These are phyloP conservation scores for Medicago lupulina DNA, from an alignment of 306 rosid genomes.

Conservation along the genomic window DNA sequence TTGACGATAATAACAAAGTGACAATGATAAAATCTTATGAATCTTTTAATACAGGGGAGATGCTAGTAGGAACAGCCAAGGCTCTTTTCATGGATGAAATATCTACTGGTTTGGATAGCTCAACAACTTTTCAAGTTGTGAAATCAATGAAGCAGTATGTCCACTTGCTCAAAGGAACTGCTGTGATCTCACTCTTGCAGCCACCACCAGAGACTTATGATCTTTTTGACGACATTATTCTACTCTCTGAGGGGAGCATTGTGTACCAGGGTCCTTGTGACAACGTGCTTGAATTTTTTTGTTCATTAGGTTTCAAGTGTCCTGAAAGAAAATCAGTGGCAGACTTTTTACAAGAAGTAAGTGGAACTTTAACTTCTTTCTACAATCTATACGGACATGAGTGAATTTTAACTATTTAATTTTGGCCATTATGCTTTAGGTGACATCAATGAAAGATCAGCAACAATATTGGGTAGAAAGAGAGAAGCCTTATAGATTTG, in stretches of 20 bases:
- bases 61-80: slow-evolving; percentile 49
- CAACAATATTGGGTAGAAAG: slow-evolving; percentile 52
- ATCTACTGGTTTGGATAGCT: slow-evolving; percentile 64
- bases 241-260: slow-evolving; percentile 54
- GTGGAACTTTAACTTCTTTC: neutral
- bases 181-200: slow-evolving; percentile 56
- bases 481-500: slow-evolving; percentile 52
- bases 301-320: slow-evolving; percentile 54
- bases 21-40: neutral
- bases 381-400: neutral
- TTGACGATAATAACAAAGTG: neutral
- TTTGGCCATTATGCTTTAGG: neutral
- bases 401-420: neutral
- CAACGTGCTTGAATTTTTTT: slow-evolving; percentile 53
- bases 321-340: slow-evolving; percentile 62
- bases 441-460: slow-evolving; percentile 61
- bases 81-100: slow-evolving; percentile 66
- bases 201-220: slow-evolving; percentile 61
- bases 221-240: slow-evolving; percentile 60
- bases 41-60: slow-evolving; percentile 13
- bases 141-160: slow-evolving; percentile 50
- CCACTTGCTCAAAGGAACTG: slow-evolving; percentile 56
- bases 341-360: slow-evolving; percentile 64
- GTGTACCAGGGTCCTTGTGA: slow-evolving; percentile 63
- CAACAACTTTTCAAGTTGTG: slow-evolving; percentile 61